Base-by-base conservation (phyloP, 768 basidiomycete genomes). In the Serendipita vermifera region DNA sequence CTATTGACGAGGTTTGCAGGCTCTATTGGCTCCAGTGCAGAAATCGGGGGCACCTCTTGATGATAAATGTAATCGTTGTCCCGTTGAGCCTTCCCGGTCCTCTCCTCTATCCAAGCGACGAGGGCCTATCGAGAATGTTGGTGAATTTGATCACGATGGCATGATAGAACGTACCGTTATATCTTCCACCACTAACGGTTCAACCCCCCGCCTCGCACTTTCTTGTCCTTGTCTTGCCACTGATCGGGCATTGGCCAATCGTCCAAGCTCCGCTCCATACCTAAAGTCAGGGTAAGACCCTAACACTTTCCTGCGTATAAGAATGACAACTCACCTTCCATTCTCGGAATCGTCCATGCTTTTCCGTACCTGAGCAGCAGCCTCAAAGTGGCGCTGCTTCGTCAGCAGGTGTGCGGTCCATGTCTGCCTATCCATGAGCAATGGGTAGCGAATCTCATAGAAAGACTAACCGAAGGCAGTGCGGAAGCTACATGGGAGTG, bases 31-130 rank as follows among this genome's bases (percentile, higher is more conserved):
- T 81, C 70, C 5, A 96, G 76, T 14, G 82, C 76, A 2, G 84
- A 79, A 3, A 77, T 62, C 0, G 90, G 72, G 1, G 93, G 91
- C 1, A 94, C 74, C 56, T 88, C 83, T 53, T 88, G 77, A 62
- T 96, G 90, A 70, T 97, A 99, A 35, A 99, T 96, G 5, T 96
- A 72, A 67, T 94, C 87, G 66, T 99, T 99, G 67, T 98, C 94
- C 31, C 89, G 79, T 60, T 84, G 79, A 0, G 93, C 87, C 3
- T 72, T 68, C 32, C 86, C 67, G 56, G 80, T 77, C 54, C 77
- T 80, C 61, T 83, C 77, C 24, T 96, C 71, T 5, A 72, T 81
- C 46, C 46, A 51, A 41, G 83, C 82, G 24, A 85, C 70, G 14
- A 97, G 72, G 1, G 86, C 87, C 92, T 97, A 65, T 22, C 26